Evolutionary conservation across 2,329 filamentous ascomycete genomes (phyloP).

Genomic region (Aspergillus cejpii): DNA sequence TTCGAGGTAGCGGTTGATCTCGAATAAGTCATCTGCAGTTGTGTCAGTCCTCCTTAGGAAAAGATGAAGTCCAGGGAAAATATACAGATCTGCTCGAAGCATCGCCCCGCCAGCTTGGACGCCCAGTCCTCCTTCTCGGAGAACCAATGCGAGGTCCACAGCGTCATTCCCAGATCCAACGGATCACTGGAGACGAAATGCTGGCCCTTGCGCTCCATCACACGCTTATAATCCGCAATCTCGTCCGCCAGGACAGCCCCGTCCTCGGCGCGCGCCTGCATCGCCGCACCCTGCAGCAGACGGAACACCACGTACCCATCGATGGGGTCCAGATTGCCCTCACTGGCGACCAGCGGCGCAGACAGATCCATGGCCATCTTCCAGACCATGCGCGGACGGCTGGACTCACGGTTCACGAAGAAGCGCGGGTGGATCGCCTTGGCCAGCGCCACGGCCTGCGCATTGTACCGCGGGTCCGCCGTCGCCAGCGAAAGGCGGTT

Average conservation of each 20-base stretch:
- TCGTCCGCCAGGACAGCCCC: conserved; percentile 41
- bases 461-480: conserved; percentile 44
- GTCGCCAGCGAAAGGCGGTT: conserved; percentile 49
- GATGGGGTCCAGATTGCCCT: conserved; percentile 53
- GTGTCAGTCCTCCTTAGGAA: too few species aligned
- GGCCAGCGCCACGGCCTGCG: conserved; percentile 48
- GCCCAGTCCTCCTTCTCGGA: conserved; percentile 46
- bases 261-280: conserved; percentile 22
- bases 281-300: conserved; percentile 43
- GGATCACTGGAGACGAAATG: conserved; percentile 45
- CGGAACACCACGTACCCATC: conserved; percentile 49
- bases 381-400: conserved; percentile 47
- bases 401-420: conserved; percentile 35
- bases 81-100: conserved; percentile 36
- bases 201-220: conserved; percentile 44
- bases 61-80: neutral
- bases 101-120: conserved; percentile 30
- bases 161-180: conserved; percentile 54
- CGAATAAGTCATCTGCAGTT: conserved; percentile 34
- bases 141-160: conserved; percentile 53
- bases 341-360: conserved; percentile 43
- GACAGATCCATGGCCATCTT: conserved; percentile 50
- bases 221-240: conserved; percentile 47
- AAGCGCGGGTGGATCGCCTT: conserved; percentile 50
- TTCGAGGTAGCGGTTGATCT: conserved; percentile 31